Evolutionary conservation across 805 yeast genomes (phyloP).

Genomic region (Clavispora fructus): DNA sequence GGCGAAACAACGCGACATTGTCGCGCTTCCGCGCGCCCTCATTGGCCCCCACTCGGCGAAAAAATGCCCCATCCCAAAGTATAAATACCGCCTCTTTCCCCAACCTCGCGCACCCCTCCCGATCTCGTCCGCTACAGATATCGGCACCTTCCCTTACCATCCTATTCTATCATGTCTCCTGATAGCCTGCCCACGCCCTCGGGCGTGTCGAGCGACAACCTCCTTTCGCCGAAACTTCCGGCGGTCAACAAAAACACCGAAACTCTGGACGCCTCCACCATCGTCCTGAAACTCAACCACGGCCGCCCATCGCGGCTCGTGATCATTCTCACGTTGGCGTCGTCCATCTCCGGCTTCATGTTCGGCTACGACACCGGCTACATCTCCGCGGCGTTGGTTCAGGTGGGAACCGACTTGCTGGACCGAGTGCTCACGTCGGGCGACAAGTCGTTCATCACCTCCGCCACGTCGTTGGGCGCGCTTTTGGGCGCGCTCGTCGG

Average conservation of each 20-base stretch:
- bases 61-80: not conserved
- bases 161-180: not conserved
- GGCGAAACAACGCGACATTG: not conserved
- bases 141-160: not conserved
- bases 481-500: conserved; percentile 72
- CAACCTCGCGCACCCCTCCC: not conserved
- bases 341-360: conserved; percentile 93
- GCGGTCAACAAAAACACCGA: conserved; percentile 1
- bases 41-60: not conserved
- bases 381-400: conserved; percentile 87
- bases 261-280: not conserved
- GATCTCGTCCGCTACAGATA: not conserved
- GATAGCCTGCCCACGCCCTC: conserved; percentile 2
- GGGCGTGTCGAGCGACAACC: conserved; percentile 4
- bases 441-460: conserved; percentile 83
- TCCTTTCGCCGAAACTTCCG: not conserved
- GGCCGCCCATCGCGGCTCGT: conserved; percentile 46
- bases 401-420: conserved; percentile 69
- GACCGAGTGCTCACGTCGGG: conserved; percentile 56
- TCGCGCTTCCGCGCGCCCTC: not conserved
- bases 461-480: conserved; percentile 94
- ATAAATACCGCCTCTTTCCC: not conserved
- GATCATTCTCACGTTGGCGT: conserved; percentile 60
- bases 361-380: conserved; percentile 98
- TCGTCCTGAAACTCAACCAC: conserved; percentile 3